Percentiles rank a stretch among this genome's conserved stretches.
Conservation (phyloP, 1,284 basidiomycete species). For the Moesziomyces antarcticus region DNA sequence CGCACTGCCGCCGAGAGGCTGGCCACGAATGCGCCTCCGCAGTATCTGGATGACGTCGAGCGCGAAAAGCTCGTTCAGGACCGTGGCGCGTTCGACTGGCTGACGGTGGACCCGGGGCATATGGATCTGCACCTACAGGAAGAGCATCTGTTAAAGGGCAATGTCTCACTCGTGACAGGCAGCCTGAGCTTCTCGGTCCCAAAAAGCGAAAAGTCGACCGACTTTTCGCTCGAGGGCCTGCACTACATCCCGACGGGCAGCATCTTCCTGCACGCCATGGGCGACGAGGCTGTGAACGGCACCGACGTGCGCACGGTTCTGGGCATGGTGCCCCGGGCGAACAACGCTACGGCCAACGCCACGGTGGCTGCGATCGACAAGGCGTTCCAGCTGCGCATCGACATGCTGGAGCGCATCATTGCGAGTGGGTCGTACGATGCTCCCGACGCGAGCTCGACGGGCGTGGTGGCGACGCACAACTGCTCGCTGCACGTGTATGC, state of each 20-base stretch:
- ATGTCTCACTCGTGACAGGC: conserved; percentile 45
- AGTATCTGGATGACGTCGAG: conserved; percentile 21
- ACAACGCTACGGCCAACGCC: conserved; percentile 26
- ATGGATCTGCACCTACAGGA: conserved; percentile 34
- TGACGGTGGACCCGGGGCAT: conserved; percentile 6
- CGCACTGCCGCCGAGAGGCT: conserved; percentile 4
- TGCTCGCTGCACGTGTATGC: conserved; percentile 67
- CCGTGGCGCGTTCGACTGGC: conserved; percentile 31
- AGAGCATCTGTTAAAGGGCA: conserved; percentile 32
- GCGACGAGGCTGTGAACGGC: conserved; percentile 15
- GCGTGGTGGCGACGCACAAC: conserved; percentile 22
- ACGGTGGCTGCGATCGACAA: conserved; percentile 59
- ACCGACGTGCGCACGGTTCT: conserved; percentile 41
- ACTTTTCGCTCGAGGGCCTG: conserved; percentile 55
- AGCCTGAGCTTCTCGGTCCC: conserved; percentile 28
- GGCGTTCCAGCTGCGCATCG: conserved; percentile 57
- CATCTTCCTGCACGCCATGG: conserved; percentile 19
- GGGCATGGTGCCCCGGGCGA: conserved; percentile 16
- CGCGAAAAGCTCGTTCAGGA: conserved; percentile 5
- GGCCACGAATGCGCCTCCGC: neutral
- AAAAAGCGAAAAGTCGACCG: conserved; percentile 5
- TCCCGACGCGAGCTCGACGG: neutral
- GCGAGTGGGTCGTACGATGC: conserved; percentile 36
- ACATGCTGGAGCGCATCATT: conserved; percentile 38
- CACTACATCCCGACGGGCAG: conserved; percentile 41